Conservation (phyloP, 192 early-diverging fungal genomes). For the Coemansia sp. region DNA sequence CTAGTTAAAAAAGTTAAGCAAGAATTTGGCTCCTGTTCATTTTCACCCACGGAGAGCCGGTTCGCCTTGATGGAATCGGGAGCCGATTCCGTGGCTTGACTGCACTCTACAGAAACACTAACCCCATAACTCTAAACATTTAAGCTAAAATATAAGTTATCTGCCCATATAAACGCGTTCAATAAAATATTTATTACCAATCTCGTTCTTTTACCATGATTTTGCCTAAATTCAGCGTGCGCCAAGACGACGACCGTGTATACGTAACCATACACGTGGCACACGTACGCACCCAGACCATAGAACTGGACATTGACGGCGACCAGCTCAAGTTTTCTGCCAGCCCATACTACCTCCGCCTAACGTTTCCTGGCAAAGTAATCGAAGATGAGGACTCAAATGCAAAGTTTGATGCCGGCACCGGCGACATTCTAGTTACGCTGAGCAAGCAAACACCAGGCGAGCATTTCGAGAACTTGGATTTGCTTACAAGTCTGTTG, state of each 20-base stretch:
- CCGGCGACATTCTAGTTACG: slow-evolving; percentile 68
- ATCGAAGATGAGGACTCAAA: slow-evolving; percentile 83
- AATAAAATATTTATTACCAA: no score
- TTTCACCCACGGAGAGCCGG: no score
- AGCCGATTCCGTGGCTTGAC: no score
- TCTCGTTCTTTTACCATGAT: slow-evolving; percentile 63
- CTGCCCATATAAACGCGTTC: no score
- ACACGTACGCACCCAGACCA: slow-evolving; percentile 80
- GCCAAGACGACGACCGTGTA: slow-evolving; percentile 76
- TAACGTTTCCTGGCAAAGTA: slow-evolving; percentile 78
- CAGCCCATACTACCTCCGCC: slow-evolving; percentile 87
- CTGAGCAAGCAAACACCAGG: slow-evolving; percentile 81
- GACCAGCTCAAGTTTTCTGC: slow-evolving; percentile 85
- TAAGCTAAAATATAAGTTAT: no score
- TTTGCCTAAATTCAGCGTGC: slow-evolving; percentile 80
- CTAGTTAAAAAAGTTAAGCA: no score
- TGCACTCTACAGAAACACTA: no score
- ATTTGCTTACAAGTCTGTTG: slow-evolving; percentile 84
- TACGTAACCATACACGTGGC: slow-evolving; percentile 77
- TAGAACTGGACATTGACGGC: slow-evolving; percentile 84
- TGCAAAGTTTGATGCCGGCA: slow-evolving; percentile 76
- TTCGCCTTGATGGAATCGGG: no score
- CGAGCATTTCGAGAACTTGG: slow-evolving; percentile 82
- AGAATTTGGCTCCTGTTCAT: no score
- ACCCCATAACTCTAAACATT: no score